Conservation (phyloP, 306 rosid species). For the Sindora glabra region DNA sequence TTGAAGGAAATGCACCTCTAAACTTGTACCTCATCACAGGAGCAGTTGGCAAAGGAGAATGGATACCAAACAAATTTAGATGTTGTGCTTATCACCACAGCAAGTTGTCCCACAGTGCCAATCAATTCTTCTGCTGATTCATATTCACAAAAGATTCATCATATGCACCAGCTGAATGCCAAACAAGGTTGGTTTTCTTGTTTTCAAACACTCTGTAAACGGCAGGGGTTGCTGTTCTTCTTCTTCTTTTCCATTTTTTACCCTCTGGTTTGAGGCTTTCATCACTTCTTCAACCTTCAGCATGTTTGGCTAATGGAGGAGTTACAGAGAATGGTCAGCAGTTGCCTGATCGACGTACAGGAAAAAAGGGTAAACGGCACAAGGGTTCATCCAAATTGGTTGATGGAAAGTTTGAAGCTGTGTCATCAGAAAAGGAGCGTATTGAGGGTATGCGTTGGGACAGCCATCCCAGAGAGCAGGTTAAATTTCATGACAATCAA, state of each 20-base stretch:
- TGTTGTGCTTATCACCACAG: constrained; percentile 23
- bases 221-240: background rate
- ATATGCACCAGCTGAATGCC: constrained; percentile 26
- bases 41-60: constrained; percentile 37
- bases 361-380: constrained; percentile 61
- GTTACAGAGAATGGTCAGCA: constrained; percentile 48
- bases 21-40: constrained; percentile 36
- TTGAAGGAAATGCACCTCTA: constrained; percentile 17
- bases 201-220: constrained; percentile 15
- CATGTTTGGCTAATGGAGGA: constrained; percentile 51
- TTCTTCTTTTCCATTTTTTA: background rate
- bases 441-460: constrained; percentile 28
- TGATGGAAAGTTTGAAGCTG: constrained; percentile 45
- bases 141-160: constrained; percentile 24
- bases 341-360: constrained; percentile 51
- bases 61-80: constrained; percentile 34
- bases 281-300: constrained; percentile 18
- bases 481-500: no score
- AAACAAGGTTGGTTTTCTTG: constrained; percentile 45
- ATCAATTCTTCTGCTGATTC: constrained; percentile 27
- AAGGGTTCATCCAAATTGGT: constrained; percentile 44
- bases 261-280: constrained; percentile 3
- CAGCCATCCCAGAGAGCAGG: constrained; percentile 26
- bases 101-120: constrained; percentile 36
- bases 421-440: constrained; percentile 34